Evolutionary conservation across 2,329 filamentous ascomycete species (phyloP), one percentile per base, ranked within the genome.

Genomic region (Dothistroma pini): DNA sequence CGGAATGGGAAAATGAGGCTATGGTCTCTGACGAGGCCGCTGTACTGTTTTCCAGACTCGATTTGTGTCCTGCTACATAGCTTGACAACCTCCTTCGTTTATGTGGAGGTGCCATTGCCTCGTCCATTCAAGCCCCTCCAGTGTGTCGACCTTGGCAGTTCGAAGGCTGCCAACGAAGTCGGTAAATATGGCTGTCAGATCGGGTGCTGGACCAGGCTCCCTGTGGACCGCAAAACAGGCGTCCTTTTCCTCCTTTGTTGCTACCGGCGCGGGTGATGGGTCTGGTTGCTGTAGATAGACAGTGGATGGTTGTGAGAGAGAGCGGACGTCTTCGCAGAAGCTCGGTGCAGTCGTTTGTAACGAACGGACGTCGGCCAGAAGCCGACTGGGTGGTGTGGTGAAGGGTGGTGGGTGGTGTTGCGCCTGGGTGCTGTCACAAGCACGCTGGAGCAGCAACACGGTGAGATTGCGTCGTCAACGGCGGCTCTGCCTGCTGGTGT

Each of bases 351-450:
- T 59, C 55, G 61, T 49, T 35, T 58, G 63, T 59, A 71, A 69
- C 69, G 70, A 72, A 59, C 65, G 70, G 66, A 71, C 69, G 67
- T 63, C 67, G 69, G 68, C 68, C 58, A 61, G 62, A 71, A 65
- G 68, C 69, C 70, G 67, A 63, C 67, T 58, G 51, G 49, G 55
- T 63, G 54, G 41, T 44, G 32, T 53, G 25, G 54, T 56, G 34
- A n/a, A n/a, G n/a, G n/a, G 38, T 58, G 54, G 56, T 53, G 59
- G 14, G 8, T 16, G 48, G 48, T 54, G 31, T 54, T 25, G n/a
- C 52, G 52, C 34, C 10, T 8, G 29, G 52, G 19, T 21, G 34
- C 21, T 19, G 9, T 44, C 19, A 29, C 25, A 29, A 47, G 53
- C 53, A 48, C 38, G 32, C 32, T 14, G 53, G 34, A 16, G 32